These are phyloP conservation scores for Turnera subulata DNA, from an alignment of 345 rosid genomes.

Conservation along the genomic window DNA sequence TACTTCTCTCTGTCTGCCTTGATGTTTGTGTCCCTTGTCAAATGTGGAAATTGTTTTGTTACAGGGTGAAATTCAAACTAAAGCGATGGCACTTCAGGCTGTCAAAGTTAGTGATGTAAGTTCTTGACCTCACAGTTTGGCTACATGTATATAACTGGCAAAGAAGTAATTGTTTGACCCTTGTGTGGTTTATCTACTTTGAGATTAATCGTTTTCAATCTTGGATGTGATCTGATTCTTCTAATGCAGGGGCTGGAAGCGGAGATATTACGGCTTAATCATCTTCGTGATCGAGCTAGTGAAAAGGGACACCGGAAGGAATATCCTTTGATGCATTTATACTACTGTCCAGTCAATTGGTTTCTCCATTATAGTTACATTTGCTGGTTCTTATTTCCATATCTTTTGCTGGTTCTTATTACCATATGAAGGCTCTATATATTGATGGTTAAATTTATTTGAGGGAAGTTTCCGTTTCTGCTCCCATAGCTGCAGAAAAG, in stretches of 20 bases:
- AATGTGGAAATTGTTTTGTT: not conserved
- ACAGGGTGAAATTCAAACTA: conserved; percentile 77
- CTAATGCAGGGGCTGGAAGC: conserved; percentile 56
- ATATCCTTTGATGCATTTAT: conserved; percentile 67
- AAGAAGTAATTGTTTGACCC: not conserved
- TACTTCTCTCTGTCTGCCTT: conserved; percentile 12
- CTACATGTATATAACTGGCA: not conserved
- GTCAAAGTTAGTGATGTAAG: conserved; percentile 66
- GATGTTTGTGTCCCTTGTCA: not conserved
- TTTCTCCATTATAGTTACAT: not conserved
- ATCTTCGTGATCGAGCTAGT: conserved; percentile 86
- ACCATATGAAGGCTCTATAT: too few species aligned
- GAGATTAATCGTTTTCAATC: not conserved
- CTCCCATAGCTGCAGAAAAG: too few species aligned
- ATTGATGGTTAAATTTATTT: too few species aligned
- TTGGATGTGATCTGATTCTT: conserved; percentile 15
- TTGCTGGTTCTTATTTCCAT: not conserved
- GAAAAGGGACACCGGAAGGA: conserved; percentile 70
- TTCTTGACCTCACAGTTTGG: conserved; percentile 15
- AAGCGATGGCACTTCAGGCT: conserved; percentile 57
- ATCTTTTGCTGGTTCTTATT: too few species aligned
- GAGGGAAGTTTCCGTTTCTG: not conserved
- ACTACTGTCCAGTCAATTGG: not conserved
- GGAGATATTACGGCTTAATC: conserved; percentile 55
- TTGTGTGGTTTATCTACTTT: not conserved